Percentiles rank a stretch among this genome's conserved stretches.
Evolutionary conservation across 2,329 filamentous ascomycete genomes (phyloP).

Genomic region (Colletotrichum tamarilloi): DNA sequence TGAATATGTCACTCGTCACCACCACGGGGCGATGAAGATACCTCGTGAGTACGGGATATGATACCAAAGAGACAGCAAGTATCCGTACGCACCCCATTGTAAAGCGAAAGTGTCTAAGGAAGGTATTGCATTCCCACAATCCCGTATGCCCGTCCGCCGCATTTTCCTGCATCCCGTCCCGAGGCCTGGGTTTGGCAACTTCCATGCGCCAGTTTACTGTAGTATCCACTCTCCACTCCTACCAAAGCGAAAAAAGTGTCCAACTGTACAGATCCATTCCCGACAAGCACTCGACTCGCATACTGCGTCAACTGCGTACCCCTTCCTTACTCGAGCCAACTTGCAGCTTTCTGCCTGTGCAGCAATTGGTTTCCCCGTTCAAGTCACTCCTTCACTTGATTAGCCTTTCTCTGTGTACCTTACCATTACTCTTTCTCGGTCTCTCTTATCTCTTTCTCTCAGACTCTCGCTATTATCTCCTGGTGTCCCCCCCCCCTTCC

Average conservation of each 20-base stretch:
- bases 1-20: background rate
- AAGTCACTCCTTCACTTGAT: slow-evolving; percentile 31
- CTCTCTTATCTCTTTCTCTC: background rate
- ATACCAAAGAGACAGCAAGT: too few species aligned
- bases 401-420: slow-evolving; percentile 8
- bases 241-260: background rate
- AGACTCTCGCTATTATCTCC: slow-evolving; percentile 3
- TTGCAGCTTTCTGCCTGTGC: slow-evolving; percentile 22
- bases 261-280: slow-evolving; percentile 6
- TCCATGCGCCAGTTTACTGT: too few species aligned
- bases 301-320: background rate
- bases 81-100: background rate
- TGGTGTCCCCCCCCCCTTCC: background rate
- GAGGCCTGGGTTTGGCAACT: background rate
- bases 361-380: slow-evolving; percentile 21
- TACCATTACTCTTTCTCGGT: background rate
- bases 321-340: slow-evolving; percentile 14
- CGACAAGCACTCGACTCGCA: slow-evolving; percentile 15
- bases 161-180: background rate
- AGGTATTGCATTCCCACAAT: background rate
- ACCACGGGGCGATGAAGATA: background rate
- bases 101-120: background rate
- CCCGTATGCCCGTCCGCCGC: background rate
- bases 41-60: background rate
- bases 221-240: background rate